Conservation (phyloP, 139 green algal species). For the Chlorella sp. region DNA sequence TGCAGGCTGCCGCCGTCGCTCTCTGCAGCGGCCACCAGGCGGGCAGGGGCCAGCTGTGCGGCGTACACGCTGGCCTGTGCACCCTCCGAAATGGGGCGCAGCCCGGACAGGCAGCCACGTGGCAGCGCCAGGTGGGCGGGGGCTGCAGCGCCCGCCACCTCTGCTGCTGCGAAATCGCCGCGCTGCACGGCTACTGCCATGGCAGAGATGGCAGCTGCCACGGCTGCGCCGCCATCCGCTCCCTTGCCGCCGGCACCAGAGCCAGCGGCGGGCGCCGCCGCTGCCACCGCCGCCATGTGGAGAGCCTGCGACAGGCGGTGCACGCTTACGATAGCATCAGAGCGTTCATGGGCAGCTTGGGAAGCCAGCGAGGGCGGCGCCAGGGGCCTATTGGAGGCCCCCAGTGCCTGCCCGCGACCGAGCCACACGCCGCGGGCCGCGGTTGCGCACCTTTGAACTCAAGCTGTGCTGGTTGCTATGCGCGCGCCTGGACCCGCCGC, state of each 20-base stretch:
- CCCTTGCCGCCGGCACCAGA: background rate
- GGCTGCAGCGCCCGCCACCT: constrained; percentile 21
- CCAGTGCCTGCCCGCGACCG: no score
- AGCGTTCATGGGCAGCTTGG: no score
- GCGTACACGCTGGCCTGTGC: constrained; percentile 57
- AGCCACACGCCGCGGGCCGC: no score
- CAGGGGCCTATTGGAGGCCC: no score
- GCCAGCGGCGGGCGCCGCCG: background rate
- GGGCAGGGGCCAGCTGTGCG: constrained; percentile 7
- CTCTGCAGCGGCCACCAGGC: background rate
- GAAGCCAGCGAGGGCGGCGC: no score
- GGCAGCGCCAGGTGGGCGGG: constrained; percentile 41
- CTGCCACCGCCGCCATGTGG: background rate
- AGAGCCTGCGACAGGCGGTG: no score
- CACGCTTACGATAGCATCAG: no score
- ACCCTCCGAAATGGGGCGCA: constrained; percentile 35
- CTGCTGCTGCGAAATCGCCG: constrained; percentile 54
- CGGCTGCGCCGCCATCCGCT: background rate
- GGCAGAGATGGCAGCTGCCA: constrained; percentile 29
- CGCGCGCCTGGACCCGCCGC: no score
- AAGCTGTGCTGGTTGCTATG: no score
- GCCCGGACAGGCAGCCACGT: constrained; percentile 1
- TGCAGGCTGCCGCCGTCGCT: background rate
- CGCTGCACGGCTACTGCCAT: constrained; percentile 46
- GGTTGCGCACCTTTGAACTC: no score